phyloP scores from a whole-genome alignment of 192 early-diverging fungal genomes.

The Linnemannia hyalina region DNA sequence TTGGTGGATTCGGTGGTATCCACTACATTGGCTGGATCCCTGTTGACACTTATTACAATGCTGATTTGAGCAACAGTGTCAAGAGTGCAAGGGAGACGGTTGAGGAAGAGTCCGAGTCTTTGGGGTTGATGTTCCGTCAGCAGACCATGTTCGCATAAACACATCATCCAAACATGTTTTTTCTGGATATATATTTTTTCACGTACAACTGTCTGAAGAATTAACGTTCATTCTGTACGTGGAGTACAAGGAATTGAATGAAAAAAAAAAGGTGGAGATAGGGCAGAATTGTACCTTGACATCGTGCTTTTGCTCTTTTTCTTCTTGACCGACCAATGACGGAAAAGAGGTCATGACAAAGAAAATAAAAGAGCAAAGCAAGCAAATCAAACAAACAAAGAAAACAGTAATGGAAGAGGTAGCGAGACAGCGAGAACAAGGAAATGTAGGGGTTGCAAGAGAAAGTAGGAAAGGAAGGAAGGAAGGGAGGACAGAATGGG shows the following conservation, averaged over 20 bases:
- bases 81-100: not conserved
- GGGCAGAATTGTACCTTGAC: too few relatives aligned
- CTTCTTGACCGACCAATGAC: not conserved
- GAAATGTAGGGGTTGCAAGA: not conserved
- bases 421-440: not conserved
- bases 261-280: too few relatives aligned
- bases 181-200: not conserved
- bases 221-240: not conserved
- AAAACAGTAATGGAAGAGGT: not conserved
- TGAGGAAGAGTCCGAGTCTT: not conserved
- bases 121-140: not conserved
- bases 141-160: not conserved
- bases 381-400: not conserved
- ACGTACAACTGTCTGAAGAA: not conserved
- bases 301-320: too few relatives aligned
- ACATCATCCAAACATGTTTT: too few relatives aligned
- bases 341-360: not conserved
- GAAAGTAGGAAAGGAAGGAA: not conserved
- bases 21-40: conserved; percentile 70
- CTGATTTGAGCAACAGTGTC: not conserved
- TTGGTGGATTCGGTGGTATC: conserved; percentile 66
- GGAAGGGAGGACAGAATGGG: not conserved
- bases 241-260: too few relatives aligned
- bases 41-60: conserved; percentile 49
- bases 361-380: not conserved